Conservation (phyloP, 768 basidiomycete species). For the Naematelia encephala region DNA sequence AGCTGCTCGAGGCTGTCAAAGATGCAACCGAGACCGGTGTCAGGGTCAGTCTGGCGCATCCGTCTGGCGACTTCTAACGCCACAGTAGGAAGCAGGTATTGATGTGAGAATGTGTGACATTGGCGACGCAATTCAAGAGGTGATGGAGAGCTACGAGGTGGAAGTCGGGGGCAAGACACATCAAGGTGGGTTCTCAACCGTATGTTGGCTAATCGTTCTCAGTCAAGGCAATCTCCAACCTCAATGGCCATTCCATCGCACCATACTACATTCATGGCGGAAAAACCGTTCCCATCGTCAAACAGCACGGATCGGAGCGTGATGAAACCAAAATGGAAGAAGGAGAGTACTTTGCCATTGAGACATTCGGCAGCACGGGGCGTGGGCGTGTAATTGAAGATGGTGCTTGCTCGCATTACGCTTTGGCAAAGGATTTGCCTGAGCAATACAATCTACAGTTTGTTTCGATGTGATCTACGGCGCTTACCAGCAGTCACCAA, state of each 20-base stretch:
- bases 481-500: slow-evolving; percentile 58
- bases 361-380: slow-evolving; percentile 98
- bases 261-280: slow-evolving; percentile 86
- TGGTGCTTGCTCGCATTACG: slow-evolving; percentile 93
- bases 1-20: slow-evolving; percentile 81
- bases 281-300: slow-evolving; percentile 86
- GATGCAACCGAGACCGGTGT: slow-evolving; percentile 93
- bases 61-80: background rate
- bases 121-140: slow-evolving; percentile 88
- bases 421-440: slow-evolving; percentile 50
- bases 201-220: slow-evolving; percentile 2
- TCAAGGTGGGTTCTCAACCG: slow-evolving; percentile 59
- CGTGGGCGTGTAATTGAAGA: slow-evolving; percentile 79
- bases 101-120: slow-evolving; percentile 91
- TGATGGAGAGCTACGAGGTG: slow-evolving; percentile 98
- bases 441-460: slow-evolving; percentile 59
- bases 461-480: slow-evolving; percentile 27
- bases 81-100: slow-evolving; percentile 84
- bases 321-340: slow-evolving; percentile 98
- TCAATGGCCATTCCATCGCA: slow-evolving; percentile 91
- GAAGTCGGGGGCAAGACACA: slow-evolving; percentile 78
- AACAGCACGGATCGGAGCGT: slow-evolving; percentile 57
- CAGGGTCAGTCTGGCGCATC: slow-evolving; percentile 57
- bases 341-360: slow-evolving; percentile 97
- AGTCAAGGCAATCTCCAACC: slow-evolving; percentile 92